phyloP scores from a whole-genome alignment of 371 early-diverging fungal genomes.

The Rhizomucor miehei region DNA sequence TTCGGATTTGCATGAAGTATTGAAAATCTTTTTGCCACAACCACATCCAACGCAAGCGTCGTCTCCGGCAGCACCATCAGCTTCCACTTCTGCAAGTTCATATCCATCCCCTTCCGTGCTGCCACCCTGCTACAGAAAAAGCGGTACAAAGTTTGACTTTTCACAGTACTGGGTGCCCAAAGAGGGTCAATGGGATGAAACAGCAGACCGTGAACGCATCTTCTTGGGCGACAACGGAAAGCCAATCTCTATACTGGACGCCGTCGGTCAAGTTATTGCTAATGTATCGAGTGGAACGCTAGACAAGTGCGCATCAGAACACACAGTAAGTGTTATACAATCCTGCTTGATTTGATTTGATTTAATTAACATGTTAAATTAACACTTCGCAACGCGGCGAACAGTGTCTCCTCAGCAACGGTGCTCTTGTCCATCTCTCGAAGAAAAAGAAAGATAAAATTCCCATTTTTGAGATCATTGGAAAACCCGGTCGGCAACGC shows the following conservation, averaged over 20 bases:
- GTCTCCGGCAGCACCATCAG: too few relatives aligned
- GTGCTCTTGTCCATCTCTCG: not conserved
- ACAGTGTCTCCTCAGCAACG: conserved; percentile 3
- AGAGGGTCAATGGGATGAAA: conserved; percentile 37
- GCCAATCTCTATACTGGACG: conserved; percentile 1
- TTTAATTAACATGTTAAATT: too few relatives aligned
- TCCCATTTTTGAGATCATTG: conserved; percentile 3
- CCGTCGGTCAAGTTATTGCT: conserved; percentile 9
- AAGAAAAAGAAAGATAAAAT: not conserved
- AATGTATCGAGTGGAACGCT: conserved; percentile 15
- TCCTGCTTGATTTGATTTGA: too few relatives aligned
- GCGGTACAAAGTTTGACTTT: too few relatives aligned
- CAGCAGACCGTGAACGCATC: conserved; percentile 18
- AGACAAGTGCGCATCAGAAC: conserved; percentile 32
- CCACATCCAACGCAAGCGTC: too few relatives aligned
- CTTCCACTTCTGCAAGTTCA: too few relatives aligned
- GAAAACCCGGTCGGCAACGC: conserved; percentile 18
- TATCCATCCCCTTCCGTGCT: too few relatives aligned
- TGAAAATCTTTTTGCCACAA: too few relatives aligned
- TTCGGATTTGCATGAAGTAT: too few relatives aligned
- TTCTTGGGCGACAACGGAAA: conserved; percentile 10
- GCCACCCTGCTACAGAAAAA: too few relatives aligned
- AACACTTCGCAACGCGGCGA: too few relatives aligned
- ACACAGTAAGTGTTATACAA: conserved; percentile 21
- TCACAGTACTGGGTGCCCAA: conserved; percentile 39